Evolutionary conservation across 805 yeast species (phyloP), one percentile per base, ranked within the genome.

Genomic region (Yueomyces sinensis): DNA sequence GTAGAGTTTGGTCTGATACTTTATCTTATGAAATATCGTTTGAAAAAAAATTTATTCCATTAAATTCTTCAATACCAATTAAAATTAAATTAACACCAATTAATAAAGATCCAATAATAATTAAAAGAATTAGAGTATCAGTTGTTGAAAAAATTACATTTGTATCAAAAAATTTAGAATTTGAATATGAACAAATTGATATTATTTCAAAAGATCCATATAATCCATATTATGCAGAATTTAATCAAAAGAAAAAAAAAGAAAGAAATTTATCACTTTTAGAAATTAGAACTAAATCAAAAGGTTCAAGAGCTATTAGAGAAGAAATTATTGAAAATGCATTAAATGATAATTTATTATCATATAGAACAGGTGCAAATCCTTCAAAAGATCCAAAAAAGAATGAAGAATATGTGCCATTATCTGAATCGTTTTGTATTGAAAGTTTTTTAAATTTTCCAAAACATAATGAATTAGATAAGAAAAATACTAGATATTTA

Each of bases 1-100:
- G 77, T 50, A 65, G 82, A 41, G 66, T 74, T 1, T 82, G 91
- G 91, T 73, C 74, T 44, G 76, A 79, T 36, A 54, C 83, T 0
- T 55, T 82, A 27, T 74, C 74, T 37, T 82, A 82, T 54, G 79
- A 79, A 42, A 66, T 82, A 13, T 70, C 84, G 0, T 67, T 82
- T 38, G 86, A 87, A 0, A 67, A 67, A 38, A 82, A 81, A 46
- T 81, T 66, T 51, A 72, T 80, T 9, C 64, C 81, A 2, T 56
- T 81, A 32, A 80, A 81, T 3, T 65, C 74, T 11, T 74, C 69
- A 61, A 58, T 59, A 47, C 81, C 56, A 17, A 60, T 82, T 16
- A 76, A 72, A 45, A 65, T 82, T 44, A 79, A 76, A 49, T 59
- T 82, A 17, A 68, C 72, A 0, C 91, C 93, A 0, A 47, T 79